Conservation (phyloP, 208 protist genomes). For the Trypanosoma boissoni region DNA sequence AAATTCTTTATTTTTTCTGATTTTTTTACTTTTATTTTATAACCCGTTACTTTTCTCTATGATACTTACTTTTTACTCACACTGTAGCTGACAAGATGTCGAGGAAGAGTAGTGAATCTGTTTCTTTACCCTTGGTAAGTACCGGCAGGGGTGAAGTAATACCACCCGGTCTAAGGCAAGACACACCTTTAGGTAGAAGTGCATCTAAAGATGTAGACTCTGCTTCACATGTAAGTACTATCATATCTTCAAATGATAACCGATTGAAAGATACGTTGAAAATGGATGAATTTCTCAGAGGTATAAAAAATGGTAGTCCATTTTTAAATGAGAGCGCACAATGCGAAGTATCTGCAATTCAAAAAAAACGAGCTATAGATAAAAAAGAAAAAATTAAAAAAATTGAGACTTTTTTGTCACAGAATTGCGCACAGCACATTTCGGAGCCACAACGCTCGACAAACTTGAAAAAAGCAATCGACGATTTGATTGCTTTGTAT, state of each 20-base stretch:
- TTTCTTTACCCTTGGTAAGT: too few species aligned
- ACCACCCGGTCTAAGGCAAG: too few species aligned
- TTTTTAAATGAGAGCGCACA: background rate
- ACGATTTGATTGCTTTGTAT: constrained; percentile 36
- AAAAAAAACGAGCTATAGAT: background rate
- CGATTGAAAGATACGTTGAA: constrained; percentile 6
- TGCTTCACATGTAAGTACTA: too few species aligned
- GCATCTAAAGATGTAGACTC: too few species aligned
- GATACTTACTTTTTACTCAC: too few species aligned
- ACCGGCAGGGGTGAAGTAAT: too few species aligned
- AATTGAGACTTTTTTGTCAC: constrained; percentile 33
- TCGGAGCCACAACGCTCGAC: constrained; percentile 32
- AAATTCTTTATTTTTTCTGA: too few species aligned
- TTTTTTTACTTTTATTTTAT: too few species aligned
- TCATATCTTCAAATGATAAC: background rate
- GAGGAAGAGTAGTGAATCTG: too few species aligned
- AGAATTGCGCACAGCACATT: constrained; percentile 30
- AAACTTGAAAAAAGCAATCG: constrained; percentile 31
- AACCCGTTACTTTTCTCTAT: too few species aligned
- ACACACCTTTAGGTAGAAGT: too few species aligned
- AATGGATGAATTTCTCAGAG: background rate
- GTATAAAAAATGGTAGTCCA: background rate
- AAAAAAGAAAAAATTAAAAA: constrained; percentile 18
- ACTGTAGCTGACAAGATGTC: too few species aligned
- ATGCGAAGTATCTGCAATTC: background rate